Evolutionary conservation across 805 yeast species (phyloP).

Genomic region (Cephaloascus fragrans): DNA sequence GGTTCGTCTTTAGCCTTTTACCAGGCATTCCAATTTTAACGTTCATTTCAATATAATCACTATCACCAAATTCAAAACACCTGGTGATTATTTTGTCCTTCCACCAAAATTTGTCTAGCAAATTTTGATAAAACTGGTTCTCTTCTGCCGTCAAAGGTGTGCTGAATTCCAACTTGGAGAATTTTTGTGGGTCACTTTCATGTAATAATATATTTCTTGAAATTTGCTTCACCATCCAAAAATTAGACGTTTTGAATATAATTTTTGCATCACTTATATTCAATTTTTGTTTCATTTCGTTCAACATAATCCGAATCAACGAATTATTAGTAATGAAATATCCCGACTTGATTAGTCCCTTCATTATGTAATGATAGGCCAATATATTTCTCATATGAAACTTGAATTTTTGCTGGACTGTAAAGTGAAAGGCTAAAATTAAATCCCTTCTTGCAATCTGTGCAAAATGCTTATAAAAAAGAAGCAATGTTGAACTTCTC

Average conservation of each 20-base stretch:
- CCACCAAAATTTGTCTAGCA: too few relatives aligned
- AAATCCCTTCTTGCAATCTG: neutral
- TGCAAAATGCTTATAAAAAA: neutral
- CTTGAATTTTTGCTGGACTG: neutral
- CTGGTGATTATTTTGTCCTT: too few relatives aligned
- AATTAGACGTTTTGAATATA: neutral
- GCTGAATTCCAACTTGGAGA: neutral
- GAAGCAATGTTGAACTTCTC: neutral
- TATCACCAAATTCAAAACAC: neutral
- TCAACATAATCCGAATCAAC: neutral
- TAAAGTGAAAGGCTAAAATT: neutral
- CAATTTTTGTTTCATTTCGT: neutral
- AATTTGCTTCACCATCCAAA: neutral
- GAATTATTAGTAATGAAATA: neutral
- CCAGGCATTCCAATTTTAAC: neutral
- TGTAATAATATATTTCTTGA: neutral
- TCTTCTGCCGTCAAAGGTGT: too few relatives aligned
- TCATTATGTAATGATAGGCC: neutral
- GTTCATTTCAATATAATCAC: neutral
- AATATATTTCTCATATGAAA: neutral
- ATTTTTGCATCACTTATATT: neutral
- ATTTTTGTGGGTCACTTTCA: neutral
- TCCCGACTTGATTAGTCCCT: neutral
- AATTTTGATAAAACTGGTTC: too few relatives aligned
- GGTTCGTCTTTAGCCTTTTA: too few relatives aligned